These are phyloP conservation scores for Aspergillus sp. DNA, from an alignment of 2,329 filamentous ascomycete species.

Conservation along the genomic window DNA sequence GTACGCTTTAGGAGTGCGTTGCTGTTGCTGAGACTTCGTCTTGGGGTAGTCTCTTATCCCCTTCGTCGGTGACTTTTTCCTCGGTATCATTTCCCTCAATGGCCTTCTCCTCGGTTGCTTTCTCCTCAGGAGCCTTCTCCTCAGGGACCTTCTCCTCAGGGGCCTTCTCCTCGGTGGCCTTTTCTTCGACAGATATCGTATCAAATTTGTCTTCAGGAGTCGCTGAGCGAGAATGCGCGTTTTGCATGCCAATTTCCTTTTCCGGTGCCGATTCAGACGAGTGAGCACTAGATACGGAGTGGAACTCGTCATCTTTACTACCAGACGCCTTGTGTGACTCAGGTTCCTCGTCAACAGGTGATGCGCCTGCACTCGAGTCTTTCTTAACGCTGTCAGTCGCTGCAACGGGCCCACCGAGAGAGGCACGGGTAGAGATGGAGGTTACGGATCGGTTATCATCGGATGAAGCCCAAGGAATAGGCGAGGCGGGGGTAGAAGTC, in stretches of 20 bases:
- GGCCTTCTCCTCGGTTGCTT: not conserved
- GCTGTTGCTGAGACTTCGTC: not conserved
- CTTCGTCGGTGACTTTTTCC: not conserved
- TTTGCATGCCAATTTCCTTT: slow-evolving; percentile 9
- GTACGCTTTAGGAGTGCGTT: not conserved
- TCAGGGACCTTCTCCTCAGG: not conserved
- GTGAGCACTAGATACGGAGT: slow-evolving; percentile 39
- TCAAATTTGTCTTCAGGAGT: not conserved
- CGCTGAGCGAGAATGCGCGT: slow-evolving; percentile 4
- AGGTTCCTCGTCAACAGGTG: slow-evolving; percentile 9
- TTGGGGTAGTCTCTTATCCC: not conserved
- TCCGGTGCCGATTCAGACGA: slow-evolving; percentile 27
- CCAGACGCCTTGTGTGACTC: slow-evolving; percentile 15
- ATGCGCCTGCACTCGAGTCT: slow-evolving; percentile 14
- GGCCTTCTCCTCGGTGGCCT: not conserved
- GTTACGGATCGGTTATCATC: slow-evolving; percentile 21
- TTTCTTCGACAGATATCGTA: not conserved
- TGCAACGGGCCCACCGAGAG: slow-evolving; percentile 18
- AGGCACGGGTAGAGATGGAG: slow-evolving; percentile 24
- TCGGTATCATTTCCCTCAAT: not conserved
- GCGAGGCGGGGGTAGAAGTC: slow-evolving; percentile 23
- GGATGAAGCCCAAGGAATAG: slow-evolving; percentile 26
- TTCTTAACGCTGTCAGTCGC: slow-evolving; percentile 15
- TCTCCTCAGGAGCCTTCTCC: not conserved
- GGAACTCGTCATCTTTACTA: slow-evolving; percentile 44